Base-by-base conservation (phyloP, 2,329 filamentous ascomycete species). In the Aspergillus hiratsukae region DNA sequence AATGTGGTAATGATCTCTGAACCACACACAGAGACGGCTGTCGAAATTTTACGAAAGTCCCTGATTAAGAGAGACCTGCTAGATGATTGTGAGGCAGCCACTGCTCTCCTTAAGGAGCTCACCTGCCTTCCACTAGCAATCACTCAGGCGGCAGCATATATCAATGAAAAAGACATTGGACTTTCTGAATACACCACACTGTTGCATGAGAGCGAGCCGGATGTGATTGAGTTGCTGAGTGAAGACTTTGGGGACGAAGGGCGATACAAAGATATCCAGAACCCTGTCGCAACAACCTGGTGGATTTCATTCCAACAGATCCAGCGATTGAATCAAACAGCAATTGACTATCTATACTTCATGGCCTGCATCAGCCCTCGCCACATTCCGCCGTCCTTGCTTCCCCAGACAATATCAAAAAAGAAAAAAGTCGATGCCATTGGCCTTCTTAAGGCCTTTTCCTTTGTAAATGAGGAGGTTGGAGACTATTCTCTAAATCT, bases 251-350 rank as follows among this genome's bases (percentile, higher is more conserved):
- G 66, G 23, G 72, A 76, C 57, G 41, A 54, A 11, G 59, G 55
- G 25, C 65, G 70, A 46, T 71, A 75, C 51, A 50, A 35, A 3
- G 56, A 66, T 8, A 54, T 66, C 11, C 59, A 61, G 40, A 74
- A 72, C 55, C 60, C 73, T 3, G 63, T 76, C 19, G 66, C 68
- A 10, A 71, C 61, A 2, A 59, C 50, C 29, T 77, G 70, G 72
- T 60, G 66, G 6, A 69, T 76, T 28, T 72, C 71, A 4, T 74
- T 76, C 48, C 54, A 71, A 9, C 64, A 72, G 41, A 74, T 76
- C 28, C 64, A 54, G 19, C 46, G 56, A 21, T 43, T 55, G 23
- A 59, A 75, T 58, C 50, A 52, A 4, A 52, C 70, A 21, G 74
- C 74, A 3, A 66, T 63, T 21, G 61, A 69, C 27, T 67, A 69